Base-by-base conservation (phyloP, 1,284 basidiomycete genomes). In the Puccinia brachypodii region DNA sequence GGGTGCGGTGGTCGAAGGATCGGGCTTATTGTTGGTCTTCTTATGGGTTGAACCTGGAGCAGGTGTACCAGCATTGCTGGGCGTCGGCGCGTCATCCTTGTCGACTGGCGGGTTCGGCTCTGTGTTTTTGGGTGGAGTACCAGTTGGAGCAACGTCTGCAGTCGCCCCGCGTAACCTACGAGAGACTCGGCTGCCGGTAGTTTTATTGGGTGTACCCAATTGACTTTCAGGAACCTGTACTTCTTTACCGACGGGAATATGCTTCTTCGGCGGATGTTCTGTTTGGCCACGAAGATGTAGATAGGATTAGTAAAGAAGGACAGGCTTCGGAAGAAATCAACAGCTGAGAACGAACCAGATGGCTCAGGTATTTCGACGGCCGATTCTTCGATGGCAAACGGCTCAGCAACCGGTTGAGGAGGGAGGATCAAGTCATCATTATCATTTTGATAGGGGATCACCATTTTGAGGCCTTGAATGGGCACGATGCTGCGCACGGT, bases 321-420 rank as follows among this genome's bases (percentile, higher is more conserved):
- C 36, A 31, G 40, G 4, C 25, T 71, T 50, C n/a, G n/a, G n/a
- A 9, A 44, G 40, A 33, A 31, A 71, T 71, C 25, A 47, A 64
- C 56, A 66, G 33, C n/a, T n/a, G 64, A 38, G 22, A 66, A 87
- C 56, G 91, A 91, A 9, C 94, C 94, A 1, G 93, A 93, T 0
- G 93, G 92, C 0, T 94, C 94, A 0, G 94, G 94, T 3, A 93
- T 93, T 84, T 94, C 89, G 78, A 92, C 88, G 8, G 90, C 91
- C 60, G 86, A 86, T 22, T 75, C 83, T 31, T 83, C 83, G 36
- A 91, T 90, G 0, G 92, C 92, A 4, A 90, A 91, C 64, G 89
- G 90, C 1, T 90, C 89, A 0, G 91, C 90, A 9, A 89, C 90
- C 13, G 90, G 91, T 7, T 90, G 86, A 0, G 92, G 90, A 22